phyloP scores from a whole-genome alignment of 2,329 filamentous ascomycete species.

The Exophiala lecanii-corni region DNA sequence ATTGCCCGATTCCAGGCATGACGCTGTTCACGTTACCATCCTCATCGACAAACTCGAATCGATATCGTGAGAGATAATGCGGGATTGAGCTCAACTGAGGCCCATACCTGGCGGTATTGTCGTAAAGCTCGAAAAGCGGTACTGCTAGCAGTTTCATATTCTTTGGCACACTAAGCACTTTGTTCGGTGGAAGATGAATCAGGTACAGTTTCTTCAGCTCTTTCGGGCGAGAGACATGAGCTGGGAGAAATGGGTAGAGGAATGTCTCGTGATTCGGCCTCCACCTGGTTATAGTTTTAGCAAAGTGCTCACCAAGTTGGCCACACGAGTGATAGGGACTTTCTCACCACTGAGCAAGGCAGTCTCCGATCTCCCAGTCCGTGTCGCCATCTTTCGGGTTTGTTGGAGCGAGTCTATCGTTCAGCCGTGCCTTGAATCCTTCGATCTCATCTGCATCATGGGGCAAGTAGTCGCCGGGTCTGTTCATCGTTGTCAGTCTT shows the following conservation, averaged over 20 bases:
- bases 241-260: conserved; percentile 98
- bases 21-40: conserved; percentile 78
- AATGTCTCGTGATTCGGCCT: conserved; percentile 98
- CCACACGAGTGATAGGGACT: background rate
- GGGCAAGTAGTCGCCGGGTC: conserved; percentile 86
- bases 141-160: conserved; percentile 99
- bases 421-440: conserved; percentile 90
- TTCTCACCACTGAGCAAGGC: conserved; percentile 84
- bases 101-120: conserved; percentile 91
- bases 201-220: conserved; percentile 99
- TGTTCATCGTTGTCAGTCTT: conserved; percentile 28
- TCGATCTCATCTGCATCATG: conserved; percentile 82
- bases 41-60: conserved; percentile 97
- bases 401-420: conserved; percentile 90
- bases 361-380: conserved; percentile 93
- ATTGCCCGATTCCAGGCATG: conserved; percentile 59
- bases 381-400: conserved; percentile 62
- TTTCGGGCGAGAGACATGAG: conserved; percentile 92
- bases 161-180: conserved; percentile 93
- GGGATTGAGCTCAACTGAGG: conserved; percentile 95
- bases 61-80: conserved; percentile 88
- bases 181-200: conserved; percentile 86
- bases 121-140: conserved; percentile 94
- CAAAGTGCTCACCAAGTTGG: too few relatives aligned
- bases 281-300: conserved; percentile 49